Base-by-base conservation (phyloP, 2,329 filamentous ascomycete species). In the Fusarium sp. region DNA sequence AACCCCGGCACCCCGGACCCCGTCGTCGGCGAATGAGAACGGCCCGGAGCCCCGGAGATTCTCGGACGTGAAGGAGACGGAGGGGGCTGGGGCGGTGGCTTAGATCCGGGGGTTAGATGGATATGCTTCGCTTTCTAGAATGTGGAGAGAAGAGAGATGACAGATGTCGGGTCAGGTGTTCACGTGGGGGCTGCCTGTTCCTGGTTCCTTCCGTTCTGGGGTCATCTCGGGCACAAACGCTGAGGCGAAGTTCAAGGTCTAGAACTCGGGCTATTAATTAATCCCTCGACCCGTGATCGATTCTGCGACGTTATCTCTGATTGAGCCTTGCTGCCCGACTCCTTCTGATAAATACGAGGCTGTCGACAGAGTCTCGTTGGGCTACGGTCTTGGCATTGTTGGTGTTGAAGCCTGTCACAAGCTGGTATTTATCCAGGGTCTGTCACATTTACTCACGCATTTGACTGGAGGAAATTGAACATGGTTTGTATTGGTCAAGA, bases 11-110 rank as follows among this genome's bases (percentile, higher is more conserved):
- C 20, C 43, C 60, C 68, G 30, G 54, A 58, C n/a, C 43, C n/a
- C 43, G 69, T 67, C 60, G 48, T 23, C 64, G 66, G 72, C 71
- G 75, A 78, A 77, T 72, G 64, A 73, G 66, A 67, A 64, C 60
- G 57, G 62, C 41, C 37, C 50, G 48, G 67, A 37, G 27, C 30
- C 20, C 64, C 37, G 68, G 72, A 58, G 61, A 71, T 69, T 32
- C 56, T 59, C 74, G 66, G 76, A 35, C 20, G 27, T 56, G 45
- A 71, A 30, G 67, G 67, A 64, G 60, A 64, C 73, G 61, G 63
- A 8, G 16, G 32, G 35, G 71, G 50, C 64, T 67, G 52, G 57
- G 65, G 66, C 35, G 74, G 76, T 78, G 76, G 76, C 76, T 78
- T 70, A 70, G 75, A 68, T 76, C 75, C 64, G 67, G 75, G 62